Conservation (phyloP, 768 basidiomycete genomes). For the Suillus clintonianus region DNA sequence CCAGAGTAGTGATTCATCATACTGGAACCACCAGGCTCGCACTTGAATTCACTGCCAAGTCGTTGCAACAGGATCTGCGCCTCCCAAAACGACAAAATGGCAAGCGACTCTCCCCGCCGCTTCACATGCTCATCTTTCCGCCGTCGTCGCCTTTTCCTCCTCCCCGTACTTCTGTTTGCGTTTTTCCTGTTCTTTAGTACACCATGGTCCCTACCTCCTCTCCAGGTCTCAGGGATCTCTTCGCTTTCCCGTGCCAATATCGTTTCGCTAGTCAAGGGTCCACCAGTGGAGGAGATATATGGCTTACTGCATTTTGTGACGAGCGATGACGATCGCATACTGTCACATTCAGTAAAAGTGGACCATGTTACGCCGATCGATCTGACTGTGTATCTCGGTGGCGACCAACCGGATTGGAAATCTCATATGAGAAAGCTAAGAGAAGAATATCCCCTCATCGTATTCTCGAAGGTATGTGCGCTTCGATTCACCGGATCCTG, state of each 20-base stretch:
- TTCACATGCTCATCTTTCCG: conserved; percentile 27
- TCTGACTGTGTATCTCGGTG: conserved; percentile 47
- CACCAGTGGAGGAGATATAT: conserved; percentile 60
- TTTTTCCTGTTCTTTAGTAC: conserved; percentile 40
- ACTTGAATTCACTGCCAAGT: background rate
- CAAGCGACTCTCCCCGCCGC: background rate
- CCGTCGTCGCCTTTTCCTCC: conserved; percentile 48
- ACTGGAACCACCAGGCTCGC: background rate
- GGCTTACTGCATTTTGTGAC: conserved; percentile 71
- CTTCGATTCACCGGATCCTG: background rate
- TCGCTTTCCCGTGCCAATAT: conserved; percentile 42
- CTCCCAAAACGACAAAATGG: background rate
- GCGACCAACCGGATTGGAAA: conserved; percentile 42
- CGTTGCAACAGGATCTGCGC: background rate
- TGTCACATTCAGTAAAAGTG: conserved; percentile 41
- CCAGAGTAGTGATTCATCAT: background rate
- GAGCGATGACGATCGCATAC: conserved; percentile 38
- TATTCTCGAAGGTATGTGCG: conserved; percentile 78
- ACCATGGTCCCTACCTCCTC: conserved; percentile 44
- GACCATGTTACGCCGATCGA: conserved; percentile 51
- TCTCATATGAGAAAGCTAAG: conserved; percentile 40
- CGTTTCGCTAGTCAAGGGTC: conserved; percentile 38
- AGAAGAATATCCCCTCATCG: conserved; percentile 60
- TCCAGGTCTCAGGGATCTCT: conserved; percentile 34
- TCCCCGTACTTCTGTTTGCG: conserved; percentile 38